Base-by-base conservation (phyloP, 176 grass and related monocot genomes). In the Carex pumila region DNA sequence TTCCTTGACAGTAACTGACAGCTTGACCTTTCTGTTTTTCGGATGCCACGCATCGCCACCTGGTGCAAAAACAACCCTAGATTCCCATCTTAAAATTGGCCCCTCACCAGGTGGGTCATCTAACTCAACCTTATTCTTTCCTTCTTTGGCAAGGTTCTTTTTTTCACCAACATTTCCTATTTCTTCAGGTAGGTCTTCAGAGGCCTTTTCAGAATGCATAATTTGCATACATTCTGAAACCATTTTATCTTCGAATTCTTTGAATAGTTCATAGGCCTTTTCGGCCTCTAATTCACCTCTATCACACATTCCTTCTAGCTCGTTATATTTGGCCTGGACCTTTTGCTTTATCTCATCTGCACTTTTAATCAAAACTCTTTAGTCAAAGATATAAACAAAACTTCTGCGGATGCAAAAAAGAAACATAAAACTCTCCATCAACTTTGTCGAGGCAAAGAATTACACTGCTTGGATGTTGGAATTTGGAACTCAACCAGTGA, bases 331-430 rank as follows among this genome's bases (percentile, higher is more conserved):
- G 25, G 75, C 69, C 71, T 98, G 87, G 61, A 94, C 91, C 82
- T 98, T 98, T 79, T 93, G 57, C 81, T 98, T 98, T 83, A 98
- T 90, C 80, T 93, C 91, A 89, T 98, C 95, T 98, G 70, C 14
- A 91, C 61, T 67, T 61, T 85, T 39, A 83, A 65, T 67, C 37
- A 41, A 86, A 77, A 45, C 70, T 61, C 9, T 39, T 39, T 39
- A 85, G 77, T 81, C 50, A 80, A 65, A 83, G 81, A 86, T 57
- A 76, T 58, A 79, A 15, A 78, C 10, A 65, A 74, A 25, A 79
- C 14, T 78, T 25, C 72, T 55, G 50, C 34, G 59, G 72, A 79
- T 32, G 79, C 19, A 76, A 64, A 43, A 85, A 17, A 14, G 15
- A 15, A 74, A 4, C 50, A 2, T 29, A 25, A 43, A 50, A 74